Evolutionary conservation across 73 alveolate species (phyloP).

Genomic region (Chromera velia): DNA sequence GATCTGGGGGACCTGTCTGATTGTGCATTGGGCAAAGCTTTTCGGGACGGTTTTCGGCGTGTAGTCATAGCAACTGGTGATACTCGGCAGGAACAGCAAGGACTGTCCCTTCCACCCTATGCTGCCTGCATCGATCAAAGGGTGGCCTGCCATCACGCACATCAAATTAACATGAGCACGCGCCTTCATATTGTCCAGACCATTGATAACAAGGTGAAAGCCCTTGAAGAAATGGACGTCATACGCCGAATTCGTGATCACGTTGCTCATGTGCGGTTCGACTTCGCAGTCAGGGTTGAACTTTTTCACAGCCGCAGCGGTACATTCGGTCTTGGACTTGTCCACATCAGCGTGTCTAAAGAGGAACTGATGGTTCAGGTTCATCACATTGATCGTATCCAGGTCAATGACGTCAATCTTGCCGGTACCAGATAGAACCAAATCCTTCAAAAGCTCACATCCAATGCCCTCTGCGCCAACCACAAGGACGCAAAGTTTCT

Average conservation of each 20-base stretch:
- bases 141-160: constrained; percentile 66
- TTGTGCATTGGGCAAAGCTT: constrained; percentile 82
- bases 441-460: constrained; percentile 86
- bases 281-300: constrained; percentile 41
- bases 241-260: constrained; percentile 48
- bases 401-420: constrained; percentile 71
- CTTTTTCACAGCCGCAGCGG: constrained; percentile 50
- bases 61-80: constrained; percentile 83
- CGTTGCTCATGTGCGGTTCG: constrained; percentile 5
- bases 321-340: constrained; percentile 69
- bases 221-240: constrained; percentile 54
- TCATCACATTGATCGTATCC: constrained; percentile 88
- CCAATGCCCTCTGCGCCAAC: constrained; percentile 99
- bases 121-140: constrained; percentile 81
- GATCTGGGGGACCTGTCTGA: constrained; percentile 76
- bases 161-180: constrained; percentile 70
- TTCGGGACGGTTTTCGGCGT: constrained; percentile 44
- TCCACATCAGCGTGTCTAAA: constrained; percentile 77
- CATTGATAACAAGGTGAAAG: constrained; percentile 75
- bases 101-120: constrained; percentile 64
- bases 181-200: constrained; percentile 84
- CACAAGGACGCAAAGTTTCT: too few species aligned
- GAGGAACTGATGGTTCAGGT: constrained; percentile 87
- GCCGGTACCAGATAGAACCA: constrained; percentile 77
- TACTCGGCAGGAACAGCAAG: constrained; percentile 46